Evolutionary conservation across 352 stramenopile species (phyloP), one percentile per base, ranked within the genome.

Genomic region (Globisporangium takayamanum): DNA sequence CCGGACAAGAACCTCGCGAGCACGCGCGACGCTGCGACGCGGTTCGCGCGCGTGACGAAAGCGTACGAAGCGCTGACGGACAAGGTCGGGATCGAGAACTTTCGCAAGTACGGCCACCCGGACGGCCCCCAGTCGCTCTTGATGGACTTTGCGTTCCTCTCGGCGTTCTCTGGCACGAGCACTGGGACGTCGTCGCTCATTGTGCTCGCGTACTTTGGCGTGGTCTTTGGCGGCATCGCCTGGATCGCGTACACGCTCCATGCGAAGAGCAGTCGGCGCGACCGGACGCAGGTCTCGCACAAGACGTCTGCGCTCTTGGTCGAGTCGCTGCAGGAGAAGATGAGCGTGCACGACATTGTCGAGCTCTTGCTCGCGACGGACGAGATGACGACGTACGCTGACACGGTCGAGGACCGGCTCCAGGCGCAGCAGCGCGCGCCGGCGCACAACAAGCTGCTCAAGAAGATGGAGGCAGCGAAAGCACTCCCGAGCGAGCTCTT

Each of bases 31-130:
- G 60, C 74, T 8, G 51, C 66, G 6, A 53, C 67, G 30, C 68
- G 78, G 30, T 95, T 95, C 55, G 60, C 71, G 44, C 81, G 80
- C 51, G 75, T 95, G 16, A 84, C 80, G 42, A 95, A 95, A 62
- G 85, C 85, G 5, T 95, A 95, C 67, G 85, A 95, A 62, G 81
- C 85, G 50, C 79, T 95, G 48, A 93, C 85, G 15, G 74, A 93
- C 68, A 69, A 74, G 3, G 57, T 62, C 3, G 76, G 69, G 30
- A 92, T 93, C 36, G 71, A 80, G 39, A 95, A 95, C 59, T 95
- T 84, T 61, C 73, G 69, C 50, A 86, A 86, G 52, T 93, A 80
- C 57, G 85, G 85, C 26, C 85, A 95, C 58, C 85, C 85, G 18
- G 85, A 95, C 52, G 85, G 85, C 7, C 76, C 59, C 10, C 80